Base-by-base conservation (phyloP, 2,329 filamentous ascomycete species). In the Botrytis squamosa region DNA sequence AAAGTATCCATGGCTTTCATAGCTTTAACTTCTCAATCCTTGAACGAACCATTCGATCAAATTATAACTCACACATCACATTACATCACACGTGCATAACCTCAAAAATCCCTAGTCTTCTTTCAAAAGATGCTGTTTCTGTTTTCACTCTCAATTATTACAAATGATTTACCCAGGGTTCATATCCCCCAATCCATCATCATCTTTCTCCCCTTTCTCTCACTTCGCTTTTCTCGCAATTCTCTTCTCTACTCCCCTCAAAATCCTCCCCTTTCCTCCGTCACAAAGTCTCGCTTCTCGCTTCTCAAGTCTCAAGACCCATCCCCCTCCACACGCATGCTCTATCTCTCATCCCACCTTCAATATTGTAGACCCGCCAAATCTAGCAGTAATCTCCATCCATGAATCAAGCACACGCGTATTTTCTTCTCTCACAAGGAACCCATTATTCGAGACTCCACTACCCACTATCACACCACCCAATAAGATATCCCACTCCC, bases 91-190 rank as follows among this genome's bases (percentile, higher is more conserved):
- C 1, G 8, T 29, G 0, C 14, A 49, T 8, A 46, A 12, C n/a
- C 10, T 10, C 14, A 29, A 20, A 67, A 55, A 42, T 6, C 6
- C 16, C 29, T 14, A 52, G 8, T 68, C 40, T 18, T 42, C 49
- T 68, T 68, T 57, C 18, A 68, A 68, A 68, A 57, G 49, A 68
- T 68, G 49, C 66, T 57, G n/a, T 8, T 57, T 36, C 55, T 68
- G 66, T 68, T 68, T 68, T 68, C 46, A 38, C 55, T 57, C 66
- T 68, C 18, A n/a, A 68, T 57, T 68, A 68, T 68, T 68, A 68
- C 66, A 68, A 68, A 68, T 68, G 66, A 68, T 57, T 68, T 68
- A 68, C 66, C 49, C 49, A 42, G 66, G 66, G 66, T 57, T 68
- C 66, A 57, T 68, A 57, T 68, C 49, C 66, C 65, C 64, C 33